phyloP scores from a whole-genome alignment of 129 eudicot species.

The Cynara cardunculus region DNA sequence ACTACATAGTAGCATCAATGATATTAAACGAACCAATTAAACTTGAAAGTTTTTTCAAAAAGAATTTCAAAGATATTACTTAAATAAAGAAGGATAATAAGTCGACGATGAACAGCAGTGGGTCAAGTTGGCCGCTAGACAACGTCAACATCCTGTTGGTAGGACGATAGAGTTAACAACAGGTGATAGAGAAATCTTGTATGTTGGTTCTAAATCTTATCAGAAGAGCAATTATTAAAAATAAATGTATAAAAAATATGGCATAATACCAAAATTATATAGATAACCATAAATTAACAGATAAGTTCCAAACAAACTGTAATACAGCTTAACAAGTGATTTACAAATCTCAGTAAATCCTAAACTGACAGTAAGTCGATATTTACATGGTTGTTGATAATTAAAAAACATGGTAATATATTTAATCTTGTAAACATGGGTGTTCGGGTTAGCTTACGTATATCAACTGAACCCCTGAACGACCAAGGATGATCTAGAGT shows the following conservation, averaged over 20 bases:
- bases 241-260: not conserved
- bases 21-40: not conserved
- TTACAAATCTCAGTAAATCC: not conserved
- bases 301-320: no score
- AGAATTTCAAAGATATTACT: not conserved
- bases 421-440: no score
- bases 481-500: no score
- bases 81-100: no score
- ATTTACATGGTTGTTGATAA: no score
- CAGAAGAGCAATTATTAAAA: not conserved
- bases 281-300: no score
- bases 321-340: no score
- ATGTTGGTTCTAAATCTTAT: not conserved
- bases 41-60: not conserved
- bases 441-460: no score
- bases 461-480: no score
- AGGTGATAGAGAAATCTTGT: not conserved
- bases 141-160: not conserved
- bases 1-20: not conserved
- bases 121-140: not conserved
- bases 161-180: not conserved
- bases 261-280: not conserved
- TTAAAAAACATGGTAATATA: no score
- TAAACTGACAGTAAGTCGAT: not conserved
- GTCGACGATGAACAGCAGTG: not conserved